Percentiles rank a stretch among this genome's conserved stretches.
These are phyloP conservation scores for Bertia moriformis DNA, from an alignment of 2,329 filamentous ascomycete genomes.

Conservation along the genomic window DNA sequence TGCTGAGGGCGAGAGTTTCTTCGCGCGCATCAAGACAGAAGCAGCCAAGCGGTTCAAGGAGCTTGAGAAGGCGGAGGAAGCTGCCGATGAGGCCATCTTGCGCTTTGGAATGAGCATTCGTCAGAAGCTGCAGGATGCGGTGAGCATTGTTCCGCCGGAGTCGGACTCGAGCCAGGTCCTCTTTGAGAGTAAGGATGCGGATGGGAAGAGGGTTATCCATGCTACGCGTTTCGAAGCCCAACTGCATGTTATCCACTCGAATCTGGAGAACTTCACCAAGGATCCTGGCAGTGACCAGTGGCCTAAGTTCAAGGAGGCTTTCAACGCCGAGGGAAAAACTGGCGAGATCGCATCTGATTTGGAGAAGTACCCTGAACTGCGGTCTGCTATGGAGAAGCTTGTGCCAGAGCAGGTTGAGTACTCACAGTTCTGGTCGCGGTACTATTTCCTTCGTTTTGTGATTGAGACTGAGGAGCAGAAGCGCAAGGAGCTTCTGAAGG, in stretches of 20 bases:
- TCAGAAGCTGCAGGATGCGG: conserved; percentile 79
- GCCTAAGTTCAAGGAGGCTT: conserved; percentile 55
- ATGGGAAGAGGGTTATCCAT: conserved; percentile 85
- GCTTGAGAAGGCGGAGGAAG: conserved; percentile 82
- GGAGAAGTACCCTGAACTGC: conserved; percentile 72
- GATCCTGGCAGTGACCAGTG: conserved; percentile 69
- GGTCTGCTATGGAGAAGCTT: conserved; percentile 81
- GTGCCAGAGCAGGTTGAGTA: conserved; percentile 92
- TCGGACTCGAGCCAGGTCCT: conserved; percentile 44
- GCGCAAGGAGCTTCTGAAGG: conserved; percentile 78
- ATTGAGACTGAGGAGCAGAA: conserved; percentile 86
- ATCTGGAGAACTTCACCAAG: conserved; percentile 64
- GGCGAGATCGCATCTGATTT: conserved; percentile 69
- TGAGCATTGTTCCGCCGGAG: conserved; percentile 65
- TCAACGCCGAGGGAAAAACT: conserved; percentile 74
- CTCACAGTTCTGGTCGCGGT: conserved; percentile 77
- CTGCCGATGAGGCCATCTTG: conserved; percentile 84
- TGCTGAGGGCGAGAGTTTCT: conserved; percentile 44
- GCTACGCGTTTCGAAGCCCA: conserved; percentile 90
- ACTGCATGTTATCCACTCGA: conserved; percentile 85
- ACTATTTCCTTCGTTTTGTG: conserved; percentile 86
- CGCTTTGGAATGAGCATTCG: conserved; percentile 82
- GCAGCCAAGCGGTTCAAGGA: conserved; percentile 75
- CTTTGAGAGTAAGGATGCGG: conserved; percentile 85
- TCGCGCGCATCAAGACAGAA: conserved; percentile 62